These are phyloP conservation scores for Lentinus tigrinus DNA, from an alignment of 768 basidiomycete species.

Conservation along the genomic window DNA sequence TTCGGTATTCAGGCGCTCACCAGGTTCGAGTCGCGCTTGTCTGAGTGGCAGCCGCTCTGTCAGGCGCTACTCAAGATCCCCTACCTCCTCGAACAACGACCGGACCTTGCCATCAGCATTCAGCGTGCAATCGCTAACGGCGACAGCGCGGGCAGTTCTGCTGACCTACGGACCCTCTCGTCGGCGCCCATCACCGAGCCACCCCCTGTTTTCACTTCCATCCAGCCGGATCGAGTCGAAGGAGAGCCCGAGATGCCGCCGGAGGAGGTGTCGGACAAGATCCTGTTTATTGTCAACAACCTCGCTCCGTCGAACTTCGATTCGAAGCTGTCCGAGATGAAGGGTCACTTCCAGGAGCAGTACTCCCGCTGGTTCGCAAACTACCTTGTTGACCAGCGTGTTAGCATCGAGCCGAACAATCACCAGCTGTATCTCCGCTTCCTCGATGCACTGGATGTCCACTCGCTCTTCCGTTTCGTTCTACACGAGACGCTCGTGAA, in stretches of 20 bases:
- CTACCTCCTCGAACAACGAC: conserved; percentile 80
- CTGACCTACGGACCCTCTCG: conserved; percentile 40
- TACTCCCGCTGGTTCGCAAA: conserved; percentile 96
- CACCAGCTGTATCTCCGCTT: conserved; percentile 94
- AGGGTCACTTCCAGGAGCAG: conserved; percentile 75
- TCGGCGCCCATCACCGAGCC: conserved; percentile 30
- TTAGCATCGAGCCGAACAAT: conserved; percentile 96
- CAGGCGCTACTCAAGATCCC: conserved; percentile 86
- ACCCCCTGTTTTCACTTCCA: conserved; percentile 69
- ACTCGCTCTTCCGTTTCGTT: conserved; percentile 68
- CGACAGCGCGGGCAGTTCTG: conserved; percentile 39
- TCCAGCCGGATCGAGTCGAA: conserved; percentile 69
- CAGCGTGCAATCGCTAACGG: conserved; percentile 66
- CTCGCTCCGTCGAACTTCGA: conserved; percentile 94
- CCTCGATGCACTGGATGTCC: conserved; percentile 76
- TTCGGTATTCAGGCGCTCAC: conserved; percentile 91
- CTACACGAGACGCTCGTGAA: conserved; percentile 94
- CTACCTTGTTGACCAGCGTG: conserved; percentile 94
- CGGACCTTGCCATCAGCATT: conserved; percentile 72
- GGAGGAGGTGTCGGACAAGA: conserved; percentile 88
- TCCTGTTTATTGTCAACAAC: conserved; percentile 98
- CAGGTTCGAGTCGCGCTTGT: conserved; percentile 81
- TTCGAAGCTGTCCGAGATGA: conserved; percentile 83
- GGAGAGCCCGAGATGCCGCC: conserved; percentile 66
- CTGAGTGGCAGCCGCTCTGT: conserved; percentile 92